Percentiles rank a stretch among this genome's conserved stretches.
phyloP scores from a whole-genome alignment of 257 asterid genomes.

The Petunia secreta region DNA sequence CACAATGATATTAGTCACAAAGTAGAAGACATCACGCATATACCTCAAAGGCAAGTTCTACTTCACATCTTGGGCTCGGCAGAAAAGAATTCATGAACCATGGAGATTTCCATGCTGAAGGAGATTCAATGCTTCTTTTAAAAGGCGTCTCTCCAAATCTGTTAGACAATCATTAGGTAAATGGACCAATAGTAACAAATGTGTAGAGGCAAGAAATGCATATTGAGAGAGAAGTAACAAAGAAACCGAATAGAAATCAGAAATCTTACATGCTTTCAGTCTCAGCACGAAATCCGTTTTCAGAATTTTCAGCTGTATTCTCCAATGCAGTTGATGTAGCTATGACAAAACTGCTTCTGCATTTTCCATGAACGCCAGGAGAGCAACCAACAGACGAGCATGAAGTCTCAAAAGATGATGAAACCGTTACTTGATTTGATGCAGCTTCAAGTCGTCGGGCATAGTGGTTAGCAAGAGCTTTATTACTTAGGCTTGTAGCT shows the following conservation, averaged over 20 bases:
- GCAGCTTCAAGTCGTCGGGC: constrained; percentile 49
- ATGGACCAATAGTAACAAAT: not conserved
- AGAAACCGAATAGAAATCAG: constrained; percentile 6
- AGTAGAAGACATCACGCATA: not conserved
- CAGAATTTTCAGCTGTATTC: constrained; percentile 57
- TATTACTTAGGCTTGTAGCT: constrained; percentile 44
- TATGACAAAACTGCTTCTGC: constrained; percentile 45
- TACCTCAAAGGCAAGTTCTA: constrained; percentile 85
- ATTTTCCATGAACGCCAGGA: constrained; percentile 52
- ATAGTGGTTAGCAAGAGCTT: constrained; percentile 43
- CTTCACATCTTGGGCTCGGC: constrained; percentile 77
- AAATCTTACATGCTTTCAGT: constrained; percentile 64
- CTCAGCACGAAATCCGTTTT: constrained; percentile 52
- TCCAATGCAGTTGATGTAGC: constrained; percentile 43
- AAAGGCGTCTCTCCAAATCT: constrained; percentile 81
- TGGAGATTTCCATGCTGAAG: constrained; percentile 97
- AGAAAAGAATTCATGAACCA: constrained; percentile 72
- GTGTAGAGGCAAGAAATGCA: not conserved
- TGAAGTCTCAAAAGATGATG: constrained; percentile 51
- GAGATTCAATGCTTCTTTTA: constrained; percentile 79
- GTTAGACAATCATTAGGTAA: constrained; percentile 27
- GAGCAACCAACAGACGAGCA: constrained; percentile 60
- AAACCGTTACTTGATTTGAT: constrained; percentile 46
- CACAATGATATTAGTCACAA: not conserved
- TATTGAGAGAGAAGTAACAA: not conserved